Evolutionary conservation across 176 grass and related monocot genomes (phyloP).

Genomic region (Bolboschoenus planiculmis): DNA sequence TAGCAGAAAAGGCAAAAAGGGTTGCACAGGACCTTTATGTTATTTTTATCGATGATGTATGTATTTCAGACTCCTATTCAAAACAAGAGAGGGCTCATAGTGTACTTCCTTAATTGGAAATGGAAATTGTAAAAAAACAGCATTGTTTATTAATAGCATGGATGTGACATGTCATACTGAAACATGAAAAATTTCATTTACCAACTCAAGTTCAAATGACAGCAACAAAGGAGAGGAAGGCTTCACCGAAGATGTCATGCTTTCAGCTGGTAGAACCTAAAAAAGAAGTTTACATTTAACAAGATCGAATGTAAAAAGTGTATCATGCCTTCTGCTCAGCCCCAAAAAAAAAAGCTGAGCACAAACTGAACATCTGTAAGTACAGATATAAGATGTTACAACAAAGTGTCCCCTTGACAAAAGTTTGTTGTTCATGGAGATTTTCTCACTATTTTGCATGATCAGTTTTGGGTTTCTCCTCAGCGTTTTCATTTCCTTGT

Average conservation of each 20-base stretch:
- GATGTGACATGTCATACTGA: background rate
- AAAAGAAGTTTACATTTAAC: background rate
- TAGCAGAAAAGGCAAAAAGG: too few species aligned
- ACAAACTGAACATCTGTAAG: background rate
- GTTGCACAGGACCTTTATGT: too few species aligned
- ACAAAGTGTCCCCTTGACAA: background rate
- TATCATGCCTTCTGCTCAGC: background rate
- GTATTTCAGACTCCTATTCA: too few species aligned
- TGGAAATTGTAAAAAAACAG: too few species aligned
- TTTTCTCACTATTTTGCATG: slow-evolving; percentile 4
- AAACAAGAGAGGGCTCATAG: too few species aligned
- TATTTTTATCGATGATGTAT: too few species aligned
- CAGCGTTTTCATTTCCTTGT: background rate
- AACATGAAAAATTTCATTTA: background rate
- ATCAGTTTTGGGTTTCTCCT: slow-evolving; percentile 10
- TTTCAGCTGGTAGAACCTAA: background rate
- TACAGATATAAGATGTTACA: background rate
- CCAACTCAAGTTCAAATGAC: background rate
- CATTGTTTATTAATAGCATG: too few species aligned
- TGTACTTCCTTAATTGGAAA: too few species aligned
- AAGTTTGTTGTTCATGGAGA: background rate
- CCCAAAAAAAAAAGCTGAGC: background rate
- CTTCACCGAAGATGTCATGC: background rate
- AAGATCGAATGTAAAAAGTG: background rate
- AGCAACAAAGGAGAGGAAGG: background rate